Percentiles rank a stretch among this genome's conserved stretches.
Conservation (phyloP, 495 filamentous ascomycete species). For the Rhypophila decipiens region DNA sequence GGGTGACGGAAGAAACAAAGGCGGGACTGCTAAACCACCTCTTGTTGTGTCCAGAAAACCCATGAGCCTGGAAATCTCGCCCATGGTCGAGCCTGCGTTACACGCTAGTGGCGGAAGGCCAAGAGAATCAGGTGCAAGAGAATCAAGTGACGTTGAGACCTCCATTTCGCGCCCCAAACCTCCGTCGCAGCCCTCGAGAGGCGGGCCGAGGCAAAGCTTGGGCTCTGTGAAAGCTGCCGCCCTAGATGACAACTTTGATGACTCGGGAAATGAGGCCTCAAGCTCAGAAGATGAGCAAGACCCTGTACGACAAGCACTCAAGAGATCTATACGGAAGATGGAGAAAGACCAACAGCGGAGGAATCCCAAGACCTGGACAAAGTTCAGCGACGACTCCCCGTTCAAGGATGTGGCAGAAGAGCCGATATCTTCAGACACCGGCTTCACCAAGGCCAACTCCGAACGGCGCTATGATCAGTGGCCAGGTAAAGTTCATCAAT, state of each 20-base stretch:
- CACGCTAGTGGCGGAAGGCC: background rate
- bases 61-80: constrained; percentile 8
- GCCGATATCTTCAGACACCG: background rate
- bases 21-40: constrained; percentile 6
- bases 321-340: background rate
- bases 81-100: constrained; percentile 4
- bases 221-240: no score
- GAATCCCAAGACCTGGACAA: background rate
- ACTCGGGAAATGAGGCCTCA: no score
- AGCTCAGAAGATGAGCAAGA: background rate
- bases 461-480: constrained; percentile 15
- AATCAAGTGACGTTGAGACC: no score
- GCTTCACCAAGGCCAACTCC: constrained; percentile 6
- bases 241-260: no score
- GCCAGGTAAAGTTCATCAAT: no score
- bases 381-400: background rate
- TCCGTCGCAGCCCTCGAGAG: background rate
- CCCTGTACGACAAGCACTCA: background rate
- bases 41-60: constrained; percentile 13
- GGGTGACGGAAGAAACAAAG: constrained; percentile 3
- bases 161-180: no score
- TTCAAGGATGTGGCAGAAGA: background rate
- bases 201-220: background rate
- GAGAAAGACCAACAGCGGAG: background rate
- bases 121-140: no score